Percentiles rank a stretch among this genome's conserved stretches.
These are phyloP conservation scores for Picochlorum sp. DNA, from an alignment of 139 green algal genomes.

Conservation along the genomic window DNA sequence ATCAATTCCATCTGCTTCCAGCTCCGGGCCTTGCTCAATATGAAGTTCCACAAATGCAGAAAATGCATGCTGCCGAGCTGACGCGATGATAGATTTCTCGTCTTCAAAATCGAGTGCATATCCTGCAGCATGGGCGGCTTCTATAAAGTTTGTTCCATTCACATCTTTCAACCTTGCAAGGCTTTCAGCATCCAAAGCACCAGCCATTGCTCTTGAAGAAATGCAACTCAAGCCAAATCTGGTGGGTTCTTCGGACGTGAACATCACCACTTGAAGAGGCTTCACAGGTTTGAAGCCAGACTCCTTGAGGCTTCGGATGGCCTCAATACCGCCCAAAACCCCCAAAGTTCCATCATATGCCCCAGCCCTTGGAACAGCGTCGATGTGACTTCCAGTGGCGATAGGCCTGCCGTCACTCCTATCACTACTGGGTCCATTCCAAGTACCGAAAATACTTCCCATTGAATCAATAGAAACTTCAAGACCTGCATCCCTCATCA, in stretches of 20 bases:
- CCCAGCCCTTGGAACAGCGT: constrained; percentile 86
- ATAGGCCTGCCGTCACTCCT: constrained; percentile 29
- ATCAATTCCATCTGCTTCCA: constrained; percentile 61
- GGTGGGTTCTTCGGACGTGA: constrained; percentile 92
- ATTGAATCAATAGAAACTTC: constrained; percentile 69
- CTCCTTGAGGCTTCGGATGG: constrained; percentile 57
- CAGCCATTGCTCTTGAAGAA: constrained; percentile 70
- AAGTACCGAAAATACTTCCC: constrained; percentile 84
- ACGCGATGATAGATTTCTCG: background rate
- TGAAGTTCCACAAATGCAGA: constrained; percentile 92
- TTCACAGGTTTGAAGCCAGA: constrained; percentile 60
- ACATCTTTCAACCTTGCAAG: constrained; percentile 51
- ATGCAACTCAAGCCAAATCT: constrained; percentile 82
- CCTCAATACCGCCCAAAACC: constrained; percentile 83
- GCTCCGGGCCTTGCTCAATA: constrained; percentile 87
- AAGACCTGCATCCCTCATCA: constrained; percentile 66
- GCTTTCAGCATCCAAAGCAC: constrained; percentile 23
- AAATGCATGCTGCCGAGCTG: constrained; percentile 1
- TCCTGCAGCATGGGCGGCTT: constrained; percentile 49
- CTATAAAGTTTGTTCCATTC: constrained; percentile 66
- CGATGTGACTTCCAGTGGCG: constrained; percentile 76
- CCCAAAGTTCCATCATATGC: constrained; percentile 87
- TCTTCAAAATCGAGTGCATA: constrained; percentile 19
- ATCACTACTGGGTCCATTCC: constrained; percentile 38
- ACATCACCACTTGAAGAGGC: constrained; percentile 76